A percentile compares a stretch with the other conserved stretches of the same genome.
Evolutionary conservation across 2,329 filamentous ascomycete species (phyloP).

Genomic region (Macrophomina pseudophaseolina): DNA sequence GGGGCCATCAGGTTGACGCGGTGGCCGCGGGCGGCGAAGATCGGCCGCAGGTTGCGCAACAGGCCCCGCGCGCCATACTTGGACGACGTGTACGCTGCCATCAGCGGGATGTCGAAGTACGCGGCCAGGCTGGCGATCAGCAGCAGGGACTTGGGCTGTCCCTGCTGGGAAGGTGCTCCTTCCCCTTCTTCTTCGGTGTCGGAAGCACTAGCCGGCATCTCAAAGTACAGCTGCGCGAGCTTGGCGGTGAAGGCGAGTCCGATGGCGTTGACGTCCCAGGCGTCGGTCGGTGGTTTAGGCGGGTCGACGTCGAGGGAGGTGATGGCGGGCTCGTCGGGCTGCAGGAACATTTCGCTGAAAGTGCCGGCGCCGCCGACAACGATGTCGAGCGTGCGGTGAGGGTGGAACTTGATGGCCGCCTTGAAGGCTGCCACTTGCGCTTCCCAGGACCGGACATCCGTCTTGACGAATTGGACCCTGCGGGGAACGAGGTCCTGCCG

Average conservation of each 20-base stretch:
- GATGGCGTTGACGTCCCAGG: constrained; percentile 34
- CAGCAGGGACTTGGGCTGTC: constrained; percentile 31
- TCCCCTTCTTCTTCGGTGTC: no score
- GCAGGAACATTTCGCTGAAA: constrained; percentile 20
- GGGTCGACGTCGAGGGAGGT: constrained; percentile 30
- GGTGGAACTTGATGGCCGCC: constrained; percentile 35
- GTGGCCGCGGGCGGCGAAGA: constrained; percentile 23
- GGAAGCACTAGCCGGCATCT: constrained; percentile 21
- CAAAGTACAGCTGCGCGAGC: constrained; percentile 37
- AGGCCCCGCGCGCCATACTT: constrained; percentile 39
- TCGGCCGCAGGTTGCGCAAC: constrained; percentile 33
- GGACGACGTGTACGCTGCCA: constrained; percentile 36
- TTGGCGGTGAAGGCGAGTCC: constrained; percentile 36
- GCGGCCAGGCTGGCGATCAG: constrained; percentile 35
- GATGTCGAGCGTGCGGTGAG: constrained; percentile 36
- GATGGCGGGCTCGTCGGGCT: constrained; percentile 18
- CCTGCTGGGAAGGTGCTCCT: not conserved
- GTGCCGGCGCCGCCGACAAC: constrained; percentile 41
- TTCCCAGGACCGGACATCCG: constrained; percentile 39
- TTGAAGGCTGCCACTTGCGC: constrained; percentile 40
- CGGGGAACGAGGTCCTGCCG: not conserved
- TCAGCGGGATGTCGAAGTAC: constrained; percentile 34
- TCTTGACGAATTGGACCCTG: constrained; percentile 37
- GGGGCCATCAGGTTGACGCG: constrained; percentile 38
- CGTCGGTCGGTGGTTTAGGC: constrained; percentile 31